Conservation (phyloP, 192 early-diverging fungal genomes). For the Powellomyces hirtus region DNA sequence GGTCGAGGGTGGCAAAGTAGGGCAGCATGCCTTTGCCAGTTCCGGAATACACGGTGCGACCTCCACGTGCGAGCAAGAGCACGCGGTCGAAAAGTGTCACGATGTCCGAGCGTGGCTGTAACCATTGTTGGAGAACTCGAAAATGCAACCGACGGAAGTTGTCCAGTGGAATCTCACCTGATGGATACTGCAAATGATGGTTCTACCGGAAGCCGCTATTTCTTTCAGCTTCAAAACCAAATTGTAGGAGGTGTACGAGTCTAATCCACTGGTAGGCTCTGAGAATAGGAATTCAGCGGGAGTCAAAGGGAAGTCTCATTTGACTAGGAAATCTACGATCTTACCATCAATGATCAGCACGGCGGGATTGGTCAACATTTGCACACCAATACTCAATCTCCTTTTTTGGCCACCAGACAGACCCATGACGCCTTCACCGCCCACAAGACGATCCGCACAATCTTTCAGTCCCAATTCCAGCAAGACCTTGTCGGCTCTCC, state of each 20-base stretch:
- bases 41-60: conserved; percentile 41
- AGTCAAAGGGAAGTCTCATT: background rate
- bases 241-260: conserved; percentile 69
- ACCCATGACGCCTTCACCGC: conserved; percentile 50
- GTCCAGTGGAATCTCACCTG: background rate
- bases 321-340: background rate
- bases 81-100: conserved; percentile 81
- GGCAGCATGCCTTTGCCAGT: conserved; percentile 24
- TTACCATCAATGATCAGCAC: conserved; percentile 86
- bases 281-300: background rate
- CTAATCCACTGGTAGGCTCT: conserved; percentile 74
- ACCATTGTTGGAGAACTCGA: background rate
- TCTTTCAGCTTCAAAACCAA: conserved; percentile 66
- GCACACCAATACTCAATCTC: conserved; percentile 73
- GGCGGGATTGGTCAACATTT: conserved; percentile 80
- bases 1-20: conserved; percentile 32
- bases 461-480: conserved; percentile 40
- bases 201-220: conserved; percentile 57
- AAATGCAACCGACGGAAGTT: background rate
- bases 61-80: conserved; percentile 56
- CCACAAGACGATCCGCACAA: conserved; percentile 47
- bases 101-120: conserved; percentile 74
- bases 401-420: conserved; percentile 68
- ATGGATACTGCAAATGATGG: conserved; percentile 76
- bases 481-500: conserved; percentile 35